Evolutionary conservation across 73 alveolate species (phyloP), one percentile per base, ranked within the genome.

Genomic region (Paramecium caudatum): DNA sequence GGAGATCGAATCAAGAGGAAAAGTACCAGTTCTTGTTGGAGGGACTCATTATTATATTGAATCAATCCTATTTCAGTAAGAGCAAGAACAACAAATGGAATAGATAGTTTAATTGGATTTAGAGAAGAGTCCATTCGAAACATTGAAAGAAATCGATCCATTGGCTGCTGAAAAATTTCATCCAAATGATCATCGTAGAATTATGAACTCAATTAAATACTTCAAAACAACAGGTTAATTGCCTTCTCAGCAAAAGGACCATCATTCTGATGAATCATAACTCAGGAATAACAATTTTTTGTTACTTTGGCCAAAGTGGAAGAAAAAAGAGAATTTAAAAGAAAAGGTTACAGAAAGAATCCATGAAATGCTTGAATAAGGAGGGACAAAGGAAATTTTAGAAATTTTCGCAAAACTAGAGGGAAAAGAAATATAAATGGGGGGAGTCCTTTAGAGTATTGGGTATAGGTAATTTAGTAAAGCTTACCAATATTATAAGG

Each of bases 1-100:
- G 12, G 92, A 90, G 12, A 91, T 91, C 15, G 49, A 86, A 7
- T 61, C 48, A 23, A 61, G 82, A 17, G 91, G 88, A 13, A 90
- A 46, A 36, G 41, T 93, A 45, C 95, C 94, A 0, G 81, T 82
- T 8, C 47, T 96, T 0, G 97, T 93, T 0, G 99, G 99, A 15
- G 99, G 99, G 0, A 96, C 99, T 4, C 91, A 93, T 68, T 94
- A 96, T 81, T 96, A 96, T 46, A 94, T 95, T 6, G 97, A 96
- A 82, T 61, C 94, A 15, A 46, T 95, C 8, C 49, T 95, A 15
- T 94, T 63, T 94, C 93, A 95, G 80, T 88, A 86, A 15, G 47
- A 46, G 13, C 27, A 39, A 13, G 84, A 39, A 4, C 81, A 74
- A 0, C 32, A 74, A 45, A 5, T 74, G 0, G 19, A 41, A 16